Percentiles rank a stretch among this genome's conserved stretches.
Evolutionary conservation across 495 filamentous ascomycete species (phyloP).

Genomic region (Parathielavia hyrcaniae): DNA sequence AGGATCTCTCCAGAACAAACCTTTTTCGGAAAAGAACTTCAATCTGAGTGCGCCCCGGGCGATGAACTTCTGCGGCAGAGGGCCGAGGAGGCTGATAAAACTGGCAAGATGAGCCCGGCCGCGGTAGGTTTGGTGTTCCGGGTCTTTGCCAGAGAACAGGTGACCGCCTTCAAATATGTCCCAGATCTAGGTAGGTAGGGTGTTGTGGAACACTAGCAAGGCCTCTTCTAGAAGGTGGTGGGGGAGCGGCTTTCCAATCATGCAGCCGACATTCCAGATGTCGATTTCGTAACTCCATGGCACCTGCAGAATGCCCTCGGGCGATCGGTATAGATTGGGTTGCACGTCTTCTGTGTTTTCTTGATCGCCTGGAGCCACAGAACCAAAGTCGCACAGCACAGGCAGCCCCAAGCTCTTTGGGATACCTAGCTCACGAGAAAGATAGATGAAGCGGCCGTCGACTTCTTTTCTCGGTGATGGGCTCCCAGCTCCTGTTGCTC

Average conservation of each 20-base stretch:
- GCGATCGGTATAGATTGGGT: constrained; percentile 41
- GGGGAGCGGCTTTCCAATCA: constrained; percentile 31
- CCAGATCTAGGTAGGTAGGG: constrained; percentile 48
- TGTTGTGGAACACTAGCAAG: not conserved
- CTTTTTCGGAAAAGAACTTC: not conserved
- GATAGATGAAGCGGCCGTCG: constrained; percentile 31
- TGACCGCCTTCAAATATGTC: constrained; percentile 45
- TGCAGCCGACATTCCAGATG: constrained; percentile 48
- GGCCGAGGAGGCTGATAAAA: not conserved
- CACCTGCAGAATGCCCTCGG: constrained; percentile 44
- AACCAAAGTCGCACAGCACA: constrained; percentile 46
- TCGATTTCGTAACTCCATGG: constrained; percentile 45
- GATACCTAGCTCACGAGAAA: constrained; percentile 21
- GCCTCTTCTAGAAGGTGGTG: not conserved
- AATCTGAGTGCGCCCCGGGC: not conserved
- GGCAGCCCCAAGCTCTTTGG: constrained; percentile 25
- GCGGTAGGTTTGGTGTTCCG: constrained; percentile 38
- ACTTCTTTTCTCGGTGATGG: constrained; percentile 32
- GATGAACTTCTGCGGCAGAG: not conserved
- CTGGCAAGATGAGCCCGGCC: constrained; percentile 5
- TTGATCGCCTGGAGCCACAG: constrained; percentile 33
- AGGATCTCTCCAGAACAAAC: no score
- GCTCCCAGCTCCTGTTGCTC: constrained; percentile 26
- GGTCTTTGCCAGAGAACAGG: constrained; percentile 43
- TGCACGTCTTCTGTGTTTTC: constrained; percentile 24